These are phyloP conservation scores for Xylaria sp. DNA, from an alignment of 2,329 filamentous ascomycete species.

Conservation along the genomic window DNA sequence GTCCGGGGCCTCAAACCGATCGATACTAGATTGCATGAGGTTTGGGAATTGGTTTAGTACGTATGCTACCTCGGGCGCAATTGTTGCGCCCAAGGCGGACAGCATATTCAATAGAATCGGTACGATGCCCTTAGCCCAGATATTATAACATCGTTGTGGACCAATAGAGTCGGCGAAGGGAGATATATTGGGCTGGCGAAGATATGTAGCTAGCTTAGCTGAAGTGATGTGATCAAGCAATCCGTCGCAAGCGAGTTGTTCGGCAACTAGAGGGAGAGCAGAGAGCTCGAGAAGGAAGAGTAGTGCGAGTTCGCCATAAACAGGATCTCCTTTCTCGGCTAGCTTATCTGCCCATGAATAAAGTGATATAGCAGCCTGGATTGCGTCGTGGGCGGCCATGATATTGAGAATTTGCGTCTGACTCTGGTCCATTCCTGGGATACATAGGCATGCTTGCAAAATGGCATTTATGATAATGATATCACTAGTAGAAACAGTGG, in stretches of 20 bases:
- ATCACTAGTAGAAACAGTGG: constrained; percentile 77
- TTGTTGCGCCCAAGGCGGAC: constrained; percentile 79
- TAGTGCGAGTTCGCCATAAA: constrained; percentile 93
- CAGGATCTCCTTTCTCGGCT: constrained; percentile 79
- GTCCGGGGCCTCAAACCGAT: constrained; percentile 73
- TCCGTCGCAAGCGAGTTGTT: constrained; percentile 89
- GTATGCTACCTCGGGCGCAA: constrained; percentile 84
- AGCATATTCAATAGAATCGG: constrained; percentile 91
- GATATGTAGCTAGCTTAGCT: constrained; percentile 81
- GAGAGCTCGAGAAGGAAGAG: constrained; percentile 91
- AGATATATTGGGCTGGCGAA: constrained; percentile 76
- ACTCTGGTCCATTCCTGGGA: constrained; percentile 79
- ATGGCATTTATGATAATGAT: constrained; percentile 89
- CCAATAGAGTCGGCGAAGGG: constrained; percentile 80
- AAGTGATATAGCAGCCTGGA: constrained; percentile 84
- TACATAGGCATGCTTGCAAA: constrained; percentile 82
- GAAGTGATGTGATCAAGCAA: constrained; percentile 82
- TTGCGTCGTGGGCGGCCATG: constrained; percentile 75
- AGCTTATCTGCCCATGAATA: constrained; percentile 95
- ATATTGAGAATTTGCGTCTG: constrained; percentile 77
- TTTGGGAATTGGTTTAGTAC: constrained; percentile 91
- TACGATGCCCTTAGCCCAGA: constrained; percentile 90
- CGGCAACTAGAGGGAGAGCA: constrained; percentile 81
- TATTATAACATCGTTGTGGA: constrained; percentile 79
- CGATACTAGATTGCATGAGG: constrained; percentile 77